These are phyloP conservation scores for Berkeleyomyces basicola DNA, from an alignment of 2,329 filamentous ascomycete genomes.

Conservation along the genomic window DNA sequence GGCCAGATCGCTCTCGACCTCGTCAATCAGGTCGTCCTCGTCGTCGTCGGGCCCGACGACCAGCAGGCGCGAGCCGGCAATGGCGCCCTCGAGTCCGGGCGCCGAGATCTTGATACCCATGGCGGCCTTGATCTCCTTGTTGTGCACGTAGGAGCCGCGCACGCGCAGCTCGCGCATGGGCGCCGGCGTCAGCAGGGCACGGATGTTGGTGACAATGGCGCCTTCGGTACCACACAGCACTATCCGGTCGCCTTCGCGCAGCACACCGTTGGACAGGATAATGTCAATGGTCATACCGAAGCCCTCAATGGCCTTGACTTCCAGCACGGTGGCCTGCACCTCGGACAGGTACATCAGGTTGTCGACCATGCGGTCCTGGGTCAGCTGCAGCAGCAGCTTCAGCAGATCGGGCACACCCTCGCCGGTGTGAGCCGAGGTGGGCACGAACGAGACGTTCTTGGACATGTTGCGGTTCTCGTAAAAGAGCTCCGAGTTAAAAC, in stretches of 20 bases:
- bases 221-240: conserved; percentile 95
- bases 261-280: conserved; percentile 85
- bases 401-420: conserved; percentile 98
- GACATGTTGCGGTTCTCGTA: conserved; percentile 98
- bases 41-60: conserved; percentile 92
- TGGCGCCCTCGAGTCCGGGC: conserved; percentile 86
- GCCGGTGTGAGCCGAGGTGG: conserved; percentile 94
- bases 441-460: conserved; percentile 84
- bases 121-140: conserved; percentile 97
- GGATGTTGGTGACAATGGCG: conserved; percentile 84
- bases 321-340: conserved; percentile 91
- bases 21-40: conserved; percentile 89
- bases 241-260: conserved; percentile 85
- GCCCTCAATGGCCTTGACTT: conserved; percentile 98
- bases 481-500: conserved; percentile 93
- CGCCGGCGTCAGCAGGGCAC: conserved; percentile 82
- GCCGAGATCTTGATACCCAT: conserved; percentile 98
- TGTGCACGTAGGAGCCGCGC: conserved; percentile 93
- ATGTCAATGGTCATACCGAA: conserved; percentile 98
- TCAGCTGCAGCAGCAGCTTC: conserved; percentile 81
- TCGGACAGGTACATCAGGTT: conserved; percentile 97
- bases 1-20: conserved; percentile 89
- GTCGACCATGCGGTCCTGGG: conserved; percentile 93
- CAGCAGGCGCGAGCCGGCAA: conserved; percentile 85
- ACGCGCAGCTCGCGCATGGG: conserved; percentile 86